These are phyloP conservation scores for Calocybe gangraenosa DNA, from an alignment of 768 basidiomycete species.

Conservation along the genomic window DNA sequence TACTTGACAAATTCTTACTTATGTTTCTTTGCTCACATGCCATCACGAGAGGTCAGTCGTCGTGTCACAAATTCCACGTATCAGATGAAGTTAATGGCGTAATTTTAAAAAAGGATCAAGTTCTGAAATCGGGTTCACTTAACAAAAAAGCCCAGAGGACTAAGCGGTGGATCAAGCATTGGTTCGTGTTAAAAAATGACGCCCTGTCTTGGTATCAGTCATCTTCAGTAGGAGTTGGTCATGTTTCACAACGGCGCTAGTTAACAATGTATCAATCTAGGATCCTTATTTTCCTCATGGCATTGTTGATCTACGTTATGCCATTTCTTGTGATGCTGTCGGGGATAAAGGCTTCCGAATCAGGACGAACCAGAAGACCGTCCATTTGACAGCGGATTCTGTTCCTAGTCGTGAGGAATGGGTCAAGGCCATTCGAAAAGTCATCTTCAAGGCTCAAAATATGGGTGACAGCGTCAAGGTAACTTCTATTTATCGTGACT, in stretches of 20 bases:
- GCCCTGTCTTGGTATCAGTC: constrained; percentile 96
- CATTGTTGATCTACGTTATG: constrained; percentile 92
- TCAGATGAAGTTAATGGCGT: not conserved
- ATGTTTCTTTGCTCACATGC: constrained; percentile 97
- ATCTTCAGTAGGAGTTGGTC: constrained; percentile 60
- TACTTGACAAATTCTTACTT: constrained; percentile 91
- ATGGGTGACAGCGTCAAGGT: constrained; percentile 96
- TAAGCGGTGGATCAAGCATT: constrained; percentile 91
- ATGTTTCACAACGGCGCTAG: not conserved
- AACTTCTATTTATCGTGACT: constrained; percentile 8
- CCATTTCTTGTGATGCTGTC: constrained; percentile 79
- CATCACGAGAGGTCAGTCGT: constrained; percentile 71
- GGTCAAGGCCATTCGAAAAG: constrained; percentile 92
- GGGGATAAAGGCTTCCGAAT: constrained; percentile 80
- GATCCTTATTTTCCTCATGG: constrained; percentile 98
- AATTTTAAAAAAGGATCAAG: constrained; percentile 60
- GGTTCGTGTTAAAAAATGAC: constrained; percentile 96
- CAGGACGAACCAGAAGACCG: constrained; percentile 74
- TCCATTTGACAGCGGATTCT: constrained; percentile 74
- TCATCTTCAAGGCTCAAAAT: constrained; percentile 95
- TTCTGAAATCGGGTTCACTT: constrained; percentile 88
- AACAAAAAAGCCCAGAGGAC: constrained; percentile 86
- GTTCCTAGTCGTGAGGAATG: constrained; percentile 86
- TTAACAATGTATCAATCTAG: constrained; percentile 31
- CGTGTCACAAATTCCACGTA: no score